phyloP scores from a whole-genome alignment of 345 rosid species.

The Carallia brachiata region DNA sequence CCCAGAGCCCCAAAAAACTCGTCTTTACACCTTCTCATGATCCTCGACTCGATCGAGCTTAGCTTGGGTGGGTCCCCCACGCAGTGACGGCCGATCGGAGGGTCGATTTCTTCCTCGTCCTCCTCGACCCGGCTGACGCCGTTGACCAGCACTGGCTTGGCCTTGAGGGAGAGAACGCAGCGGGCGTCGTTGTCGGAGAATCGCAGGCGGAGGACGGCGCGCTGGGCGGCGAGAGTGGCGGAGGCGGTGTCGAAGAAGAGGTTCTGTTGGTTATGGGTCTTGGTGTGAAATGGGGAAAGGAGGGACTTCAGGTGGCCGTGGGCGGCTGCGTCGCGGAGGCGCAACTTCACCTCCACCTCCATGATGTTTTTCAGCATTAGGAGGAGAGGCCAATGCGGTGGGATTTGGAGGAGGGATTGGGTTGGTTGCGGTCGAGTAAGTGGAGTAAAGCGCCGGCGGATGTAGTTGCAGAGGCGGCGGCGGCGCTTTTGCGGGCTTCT shows the following conservation, averaged over 20 bases:
- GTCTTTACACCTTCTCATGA: slow-evolving; percentile 58
- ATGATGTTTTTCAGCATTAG: slow-evolving; percentile 24
- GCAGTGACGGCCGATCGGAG: slow-evolving; percentile 36
- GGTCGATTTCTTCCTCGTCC: slow-evolving; percentile 77
- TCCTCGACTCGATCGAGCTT: slow-evolving; percentile 44
- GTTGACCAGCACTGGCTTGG: slow-evolving; percentile 50
- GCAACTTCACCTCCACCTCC: slow-evolving; percentile 86
- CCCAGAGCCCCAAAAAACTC: slow-evolving; percentile 61
- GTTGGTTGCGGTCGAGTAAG: slow-evolving; percentile 49
- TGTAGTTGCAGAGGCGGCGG: slow-evolving; percentile 23
- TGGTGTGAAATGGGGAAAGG: slow-evolving; percentile 48
- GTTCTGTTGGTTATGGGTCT: slow-evolving; percentile 67
- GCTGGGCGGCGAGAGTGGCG: slow-evolving; percentile 49
- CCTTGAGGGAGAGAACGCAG: slow-evolving; percentile 64
- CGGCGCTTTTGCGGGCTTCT: slow-evolving; percentile 53
- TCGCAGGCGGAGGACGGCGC: slow-evolving; percentile 66
- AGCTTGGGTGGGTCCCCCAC: slow-evolving; percentile 48
- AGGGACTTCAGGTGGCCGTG: slow-evolving; percentile 48
- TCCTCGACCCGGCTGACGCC: slow-evolving; percentile 89
- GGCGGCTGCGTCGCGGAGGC: slow-evolving; percentile 46
- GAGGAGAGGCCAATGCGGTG: slow-evolving; percentile 66
- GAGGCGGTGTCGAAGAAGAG: slow-evolving; percentile 65
- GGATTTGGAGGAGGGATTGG: slow-evolving; percentile 52
- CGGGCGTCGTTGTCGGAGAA: slow-evolving; percentile 44
- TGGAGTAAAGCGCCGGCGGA: slow-evolving; percentile 48